Percentiles rank a stretch among this genome's conserved stretches.
These are phyloP conservation scores for Xanthoceras sorbifolium DNA, from an alignment of 345 rosid species.

Conservation along the genomic window DNA sequence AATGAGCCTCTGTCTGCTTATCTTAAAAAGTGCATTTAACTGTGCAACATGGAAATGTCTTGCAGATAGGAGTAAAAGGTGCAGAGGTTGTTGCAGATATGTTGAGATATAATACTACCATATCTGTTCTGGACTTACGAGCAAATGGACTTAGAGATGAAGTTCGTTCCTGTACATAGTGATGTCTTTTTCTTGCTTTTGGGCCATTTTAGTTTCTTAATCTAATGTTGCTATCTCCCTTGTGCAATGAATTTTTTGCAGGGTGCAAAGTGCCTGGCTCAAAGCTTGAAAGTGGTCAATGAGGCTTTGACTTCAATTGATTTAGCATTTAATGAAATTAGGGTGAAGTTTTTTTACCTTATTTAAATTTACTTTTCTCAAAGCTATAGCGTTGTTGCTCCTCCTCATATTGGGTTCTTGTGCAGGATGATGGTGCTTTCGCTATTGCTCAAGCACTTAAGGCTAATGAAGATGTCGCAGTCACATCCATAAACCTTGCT, in stretches of 20 bases:
- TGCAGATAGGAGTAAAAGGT: constrained; percentile 90
- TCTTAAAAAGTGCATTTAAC: not conserved
- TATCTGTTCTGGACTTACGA: constrained; percentile 81
- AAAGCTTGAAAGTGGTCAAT: constrained; percentile 95
- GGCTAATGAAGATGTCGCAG: constrained; percentile 85
- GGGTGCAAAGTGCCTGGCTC: constrained; percentile 87
- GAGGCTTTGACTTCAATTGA: constrained; percentile 86
- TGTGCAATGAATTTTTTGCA: constrained; percentile 33
- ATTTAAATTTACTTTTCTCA: not conserved
- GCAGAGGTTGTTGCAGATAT: constrained; percentile 82
- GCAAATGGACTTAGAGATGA: constrained; percentile 95
- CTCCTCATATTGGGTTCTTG: constrained; percentile 19
- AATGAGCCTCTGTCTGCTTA: not conserved
- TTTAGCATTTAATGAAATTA: constrained; percentile 88
- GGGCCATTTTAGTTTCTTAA: not conserved
- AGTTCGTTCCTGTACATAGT: constrained; percentile 41
- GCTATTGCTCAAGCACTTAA: constrained; percentile 94
- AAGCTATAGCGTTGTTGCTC: not conserved
- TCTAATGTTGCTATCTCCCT: not conserved
- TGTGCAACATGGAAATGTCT: constrained; percentile 17
- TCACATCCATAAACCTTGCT: constrained; percentile 76
- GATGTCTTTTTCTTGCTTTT: not conserved
- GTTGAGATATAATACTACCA: constrained; percentile 82
- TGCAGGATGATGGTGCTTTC: constrained; percentile 94
- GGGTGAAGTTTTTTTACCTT: constrained; percentile 47